A percentile compares a stretch with the other conserved stretches of the same genome.
Conservation (phyloP, 129 eudicot genomes). For the Escallonia rubra region DNA sequence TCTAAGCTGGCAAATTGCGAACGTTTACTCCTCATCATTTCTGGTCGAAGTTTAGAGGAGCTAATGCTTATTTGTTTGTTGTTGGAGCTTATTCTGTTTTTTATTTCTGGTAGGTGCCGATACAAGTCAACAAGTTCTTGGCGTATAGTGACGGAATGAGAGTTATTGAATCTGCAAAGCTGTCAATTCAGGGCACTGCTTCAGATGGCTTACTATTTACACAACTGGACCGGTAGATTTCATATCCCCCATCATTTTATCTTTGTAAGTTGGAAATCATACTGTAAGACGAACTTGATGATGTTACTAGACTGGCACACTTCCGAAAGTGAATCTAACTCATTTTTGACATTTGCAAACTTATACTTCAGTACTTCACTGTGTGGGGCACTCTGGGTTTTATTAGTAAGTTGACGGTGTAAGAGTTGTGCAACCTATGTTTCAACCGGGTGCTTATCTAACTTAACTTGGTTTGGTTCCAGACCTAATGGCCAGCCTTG, state of each 20-base stretch:
- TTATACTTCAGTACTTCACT: too few species aligned
- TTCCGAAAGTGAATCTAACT: too few species aligned
- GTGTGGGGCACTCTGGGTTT: too few species aligned
- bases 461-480: conserved; percentile 10
- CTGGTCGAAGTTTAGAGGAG: too few species aligned
- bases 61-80: too few species aligned
- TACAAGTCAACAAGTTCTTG: conserved; percentile 78
- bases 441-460: neutral
- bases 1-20: too few species aligned
- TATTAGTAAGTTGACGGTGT: too few species aligned
- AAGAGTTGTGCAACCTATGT: too few species aligned
- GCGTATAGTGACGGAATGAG: conserved; percentile 82
- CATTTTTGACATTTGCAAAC: too few species aligned
- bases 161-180: conserved; percentile 62
- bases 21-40: too few species aligned
- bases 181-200: conserved; percentile 30
- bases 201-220: conserved; percentile 49
- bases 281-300: too few species aligned
- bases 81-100: neutral
- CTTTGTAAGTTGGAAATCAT: neutral
- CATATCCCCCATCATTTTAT: neutral
- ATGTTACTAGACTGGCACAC: too few species aligned
- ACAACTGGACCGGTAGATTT: conserved; percentile 64
- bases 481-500: conserved; percentile 84
- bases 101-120: conserved; percentile 60